Base-by-base conservation (phyloP, 1,284 basidiomycete genomes). In the Microbotryomycetes sp. region DNA sequence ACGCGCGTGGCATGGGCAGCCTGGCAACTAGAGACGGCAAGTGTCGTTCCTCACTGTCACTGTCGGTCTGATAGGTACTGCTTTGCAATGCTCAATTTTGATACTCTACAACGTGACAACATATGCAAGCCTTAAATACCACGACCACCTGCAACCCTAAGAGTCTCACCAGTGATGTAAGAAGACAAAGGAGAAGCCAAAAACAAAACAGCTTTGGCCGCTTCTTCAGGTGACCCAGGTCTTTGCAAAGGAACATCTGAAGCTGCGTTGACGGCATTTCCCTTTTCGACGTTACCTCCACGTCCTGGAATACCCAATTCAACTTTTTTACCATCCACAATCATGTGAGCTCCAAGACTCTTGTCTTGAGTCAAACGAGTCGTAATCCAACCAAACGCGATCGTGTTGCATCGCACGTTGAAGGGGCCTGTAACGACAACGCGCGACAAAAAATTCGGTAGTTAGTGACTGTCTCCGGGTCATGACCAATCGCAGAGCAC, bases 321-420 rank as follows among this genome's bases (percentile, higher is more conserved):
- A 64, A 91, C 86, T 74, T 87, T 85, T 80, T 90, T 87, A 16
- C 89, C 89, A 67, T 84, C 83, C 58, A 92, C 86, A 73, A 86
- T 84, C 74, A 92, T 89, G 49, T 80, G 80, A 53, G 77, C 86
- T 49, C 89, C 89, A 1, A 79, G 81, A 72, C 89, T 89, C 76
- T 92, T 90, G 3, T 86, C 81, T 16, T 80, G 82, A 0, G 86
- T 87, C 69, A 71, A 42, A 7, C 70, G 67, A 4, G 70, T 71
- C 7, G 59, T 49, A 54, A 71, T 69, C 54, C 82, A 80, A 31
- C 87, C 88, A 68, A 84, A 90, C 9, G 89, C 89, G 51, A 91
- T 78, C 2, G 86, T 86, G 77, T 91, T 90, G 50, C 86, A 85
- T 54, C 87, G 84, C 12, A 91, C 88, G 69, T 85, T 85, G 74